Conservation (phyloP, 164 flowering plant species). For the Tetracentron sinense region DNA sequence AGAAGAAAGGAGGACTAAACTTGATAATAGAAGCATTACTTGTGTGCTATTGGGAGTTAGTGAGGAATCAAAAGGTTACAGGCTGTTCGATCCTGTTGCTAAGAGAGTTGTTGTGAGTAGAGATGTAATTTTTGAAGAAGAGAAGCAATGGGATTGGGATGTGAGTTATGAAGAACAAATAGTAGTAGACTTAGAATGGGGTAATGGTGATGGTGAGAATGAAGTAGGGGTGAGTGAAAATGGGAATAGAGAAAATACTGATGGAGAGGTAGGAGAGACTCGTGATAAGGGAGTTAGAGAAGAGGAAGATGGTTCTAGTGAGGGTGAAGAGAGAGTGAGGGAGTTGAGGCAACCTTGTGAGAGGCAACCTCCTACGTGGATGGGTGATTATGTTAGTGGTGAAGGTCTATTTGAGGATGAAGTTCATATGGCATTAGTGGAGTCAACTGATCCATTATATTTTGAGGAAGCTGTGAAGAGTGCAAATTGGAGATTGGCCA, state of each 20-base stretch:
- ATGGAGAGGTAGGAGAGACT: not conserved
- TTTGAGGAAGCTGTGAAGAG: conserved; percentile 12
- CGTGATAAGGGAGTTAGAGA: not conserved
- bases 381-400: too few species aligned
- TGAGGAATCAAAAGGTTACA: conserved; percentile 14
- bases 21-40: conserved; percentile 9
- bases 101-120: conserved; percentile 7
- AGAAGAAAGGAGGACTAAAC: conserved; percentile 7
- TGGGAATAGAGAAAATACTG: not conserved
- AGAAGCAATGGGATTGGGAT: conserved; percentile 14
- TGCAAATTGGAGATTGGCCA: conserved; percentile 15
- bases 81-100: conserved; percentile 7
- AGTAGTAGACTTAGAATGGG: conserved; percentile 9
- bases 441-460: conserved; percentile 9
- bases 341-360: not conserved
- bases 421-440: conserved; percentile 8
- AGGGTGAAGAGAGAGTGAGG: conserved; percentile 2
- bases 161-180: conserved; percentile 9
- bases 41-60: conserved; percentile 14
- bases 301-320: conserved; percentile 1
- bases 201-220: conserved; percentile 10
- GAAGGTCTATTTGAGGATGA: conserved; percentile 13
- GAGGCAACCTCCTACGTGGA: conserved; percentile 1
- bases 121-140: conserved; percentile 16
- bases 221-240: conserved; percentile 12